A percentile compares a stretch with the other conserved stretches of the same genome.
Conservation (phyloP, 805 yeast genomes). For the Nadsonia fulvescens region DNA sequence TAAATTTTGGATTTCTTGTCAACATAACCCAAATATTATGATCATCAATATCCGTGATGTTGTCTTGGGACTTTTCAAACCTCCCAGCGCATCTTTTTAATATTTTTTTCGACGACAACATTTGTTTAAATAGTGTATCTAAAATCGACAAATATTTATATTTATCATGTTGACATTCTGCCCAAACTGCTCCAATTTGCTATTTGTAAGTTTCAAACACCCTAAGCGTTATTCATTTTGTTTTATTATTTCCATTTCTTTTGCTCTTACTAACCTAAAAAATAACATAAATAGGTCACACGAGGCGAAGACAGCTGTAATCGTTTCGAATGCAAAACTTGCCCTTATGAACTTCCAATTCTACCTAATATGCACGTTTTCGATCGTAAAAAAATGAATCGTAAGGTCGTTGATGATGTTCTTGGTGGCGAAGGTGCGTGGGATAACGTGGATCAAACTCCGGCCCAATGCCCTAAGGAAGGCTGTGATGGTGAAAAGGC, state of each 20-base stretch:
- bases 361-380: slow-evolving; percentile 56
- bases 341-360: slow-evolving; percentile 89
- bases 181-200: slow-evolving; percentile 87
- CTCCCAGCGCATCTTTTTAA: too few relatives aligned
- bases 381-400: slow-evolving; percentile 64
- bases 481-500: slow-evolving; percentile 79
- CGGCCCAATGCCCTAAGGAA: slow-evolving; percentile 85
- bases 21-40: too few relatives aligned
- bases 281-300: slow-evolving; percentile 22
- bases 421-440: slow-evolving; percentile 90
- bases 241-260: slow-evolving; percentile 1
- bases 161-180: slow-evolving; percentile 76
- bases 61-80: too few relatives aligned
- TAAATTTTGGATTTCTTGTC: too few relatives aligned
- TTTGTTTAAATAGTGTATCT: too few relatives aligned
- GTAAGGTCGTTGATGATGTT: slow-evolving; percentile 91
- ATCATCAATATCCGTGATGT: too few relatives aligned
- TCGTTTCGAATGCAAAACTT: slow-evolving; percentile 74
- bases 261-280: too few relatives aligned
- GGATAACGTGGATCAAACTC: slow-evolving; percentile 91
- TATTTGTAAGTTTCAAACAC: slow-evolving; percentile 27
- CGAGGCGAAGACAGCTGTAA: slow-evolving; percentile 37
- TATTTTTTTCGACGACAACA: too few relatives aligned
- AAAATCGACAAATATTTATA: too few relatives aligned
- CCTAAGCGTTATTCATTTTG: background rate